These are phyloP conservation scores for Aspergillus olivimuriae DNA, from an alignment of 495 filamentous ascomycete genomes.

Conservation along the genomic window DNA sequence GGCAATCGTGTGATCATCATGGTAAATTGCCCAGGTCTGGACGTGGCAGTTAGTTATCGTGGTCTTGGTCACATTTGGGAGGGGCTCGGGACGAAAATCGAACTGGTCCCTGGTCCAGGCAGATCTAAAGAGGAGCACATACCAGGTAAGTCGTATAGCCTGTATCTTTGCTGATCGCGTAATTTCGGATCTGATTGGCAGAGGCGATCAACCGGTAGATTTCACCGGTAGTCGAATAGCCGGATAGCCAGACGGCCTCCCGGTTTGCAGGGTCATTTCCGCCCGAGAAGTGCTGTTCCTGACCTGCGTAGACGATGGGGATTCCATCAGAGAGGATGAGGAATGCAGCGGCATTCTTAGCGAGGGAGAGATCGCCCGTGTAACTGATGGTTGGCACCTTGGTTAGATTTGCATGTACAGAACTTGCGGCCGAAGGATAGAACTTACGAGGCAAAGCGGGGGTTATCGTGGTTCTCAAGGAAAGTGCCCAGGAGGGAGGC, in stretches of 20 bases:
- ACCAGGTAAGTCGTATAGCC: slow-evolving; percentile 13
- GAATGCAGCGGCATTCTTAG: slow-evolving; percentile 65
- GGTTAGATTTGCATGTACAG: too few relatives aligned
- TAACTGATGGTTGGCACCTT: slow-evolving; percentile 37
- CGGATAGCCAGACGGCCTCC: slow-evolving; percentile 60
- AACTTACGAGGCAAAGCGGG: slow-evolving; percentile 54
- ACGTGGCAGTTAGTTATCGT: too few relatives aligned
- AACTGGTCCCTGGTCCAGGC: too few relatives aligned
- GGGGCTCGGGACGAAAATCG: neutral
- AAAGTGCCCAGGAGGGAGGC: slow-evolving; percentile 65
- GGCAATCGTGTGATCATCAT: slow-evolving; percentile 49
- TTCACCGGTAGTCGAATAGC: slow-evolving; percentile 1
- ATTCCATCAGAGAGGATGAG: slow-evolving; percentile 65
- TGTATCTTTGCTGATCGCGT: slow-evolving; percentile 8
- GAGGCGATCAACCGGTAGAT: slow-evolving; percentile 9
- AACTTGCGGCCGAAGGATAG: too few relatives aligned
- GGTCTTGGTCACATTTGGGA: too few relatives aligned
- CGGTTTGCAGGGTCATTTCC: slow-evolving; percentile 60
- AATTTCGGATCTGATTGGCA: slow-evolving; percentile 11
- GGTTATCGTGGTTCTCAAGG: slow-evolving; percentile 73
- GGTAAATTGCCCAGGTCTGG: slow-evolving; percentile 51
- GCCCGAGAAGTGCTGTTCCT: slow-evolving; percentile 69
- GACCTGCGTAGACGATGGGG: slow-evolving; percentile 62
- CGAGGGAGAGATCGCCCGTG: slow-evolving; percentile 43
- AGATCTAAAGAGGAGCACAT: neutral